Percentiles rank a stretch among this genome's conserved stretches.
These are phyloP conservation scores for Geranium incanum DNA, from an alignment of 441 rosid genomes.

Conservation along the genomic window DNA sequence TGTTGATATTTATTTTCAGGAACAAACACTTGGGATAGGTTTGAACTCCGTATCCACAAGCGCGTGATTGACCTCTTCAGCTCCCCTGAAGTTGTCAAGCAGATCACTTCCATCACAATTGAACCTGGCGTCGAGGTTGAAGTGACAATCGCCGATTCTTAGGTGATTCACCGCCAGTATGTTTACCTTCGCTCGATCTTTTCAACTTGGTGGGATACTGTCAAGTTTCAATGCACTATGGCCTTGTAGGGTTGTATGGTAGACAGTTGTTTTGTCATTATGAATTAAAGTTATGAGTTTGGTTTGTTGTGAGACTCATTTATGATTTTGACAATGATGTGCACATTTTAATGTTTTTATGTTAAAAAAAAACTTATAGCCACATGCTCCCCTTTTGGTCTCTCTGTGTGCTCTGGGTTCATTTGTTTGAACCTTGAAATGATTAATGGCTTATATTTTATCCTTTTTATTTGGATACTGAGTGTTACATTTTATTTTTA, in stretches of 20 bases:
- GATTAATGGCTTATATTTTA: too few species aligned
- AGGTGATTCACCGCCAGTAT: slow-evolving; percentile 9
- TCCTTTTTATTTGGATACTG: too few species aligned
- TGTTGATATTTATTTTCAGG: slow-evolving; percentile 22
- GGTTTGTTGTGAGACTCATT: too few species aligned
- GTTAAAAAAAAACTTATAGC: background rate
- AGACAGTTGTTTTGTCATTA: background rate
- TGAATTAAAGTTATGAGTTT: background rate
- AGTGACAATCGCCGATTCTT: slow-evolving; percentile 50
- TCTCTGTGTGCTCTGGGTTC: too few species aligned
- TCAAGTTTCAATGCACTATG: background rate
- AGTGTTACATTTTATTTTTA: too few species aligned
- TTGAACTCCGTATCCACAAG: slow-evolving; percentile 54
- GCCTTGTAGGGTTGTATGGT: background rate
- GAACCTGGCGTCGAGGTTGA: slow-evolving; percentile 62
- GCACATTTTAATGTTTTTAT: background rate
- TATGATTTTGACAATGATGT: too few species aligned
- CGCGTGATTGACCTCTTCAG: slow-evolving; percentile 53
- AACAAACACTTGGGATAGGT: slow-evolving; percentile 54
- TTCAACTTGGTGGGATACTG: background rate
- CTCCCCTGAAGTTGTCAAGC: slow-evolving; percentile 55
- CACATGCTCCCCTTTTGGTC: background rate
- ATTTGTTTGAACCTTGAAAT: too few species aligned
- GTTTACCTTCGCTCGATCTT: background rate
- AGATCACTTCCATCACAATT: slow-evolving; percentile 50